Percentiles rank a stretch among this genome's conserved stretches.
These are phyloP conservation scores for Beta macrorhiza DNA, from an alignment of 179 eudicot species.

Conservation along the genomic window DNA sequence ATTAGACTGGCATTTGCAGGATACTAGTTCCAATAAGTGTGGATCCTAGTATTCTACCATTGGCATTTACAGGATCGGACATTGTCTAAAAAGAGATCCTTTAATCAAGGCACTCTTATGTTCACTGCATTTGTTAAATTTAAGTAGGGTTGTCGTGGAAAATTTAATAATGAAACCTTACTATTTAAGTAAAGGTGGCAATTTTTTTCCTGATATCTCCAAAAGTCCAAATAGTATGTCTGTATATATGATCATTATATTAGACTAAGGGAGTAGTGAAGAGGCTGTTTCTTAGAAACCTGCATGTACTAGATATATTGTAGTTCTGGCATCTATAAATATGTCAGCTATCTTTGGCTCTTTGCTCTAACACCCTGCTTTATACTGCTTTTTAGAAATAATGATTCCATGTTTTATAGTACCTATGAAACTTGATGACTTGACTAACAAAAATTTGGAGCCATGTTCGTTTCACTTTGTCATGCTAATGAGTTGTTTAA, in stretches of 20 bases:
- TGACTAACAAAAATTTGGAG: background rate
- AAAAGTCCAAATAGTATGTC: background rate
- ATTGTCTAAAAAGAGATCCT: background rate
- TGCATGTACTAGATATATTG: background rate
- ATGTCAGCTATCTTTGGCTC: conserved; percentile 1
- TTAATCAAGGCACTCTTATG: background rate
- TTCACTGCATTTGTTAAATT: background rate
- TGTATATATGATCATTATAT: background rate
- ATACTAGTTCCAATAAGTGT: conserved; percentile 3
- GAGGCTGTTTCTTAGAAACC: background rate
- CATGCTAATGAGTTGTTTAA: background rate
- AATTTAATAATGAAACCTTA: background rate
- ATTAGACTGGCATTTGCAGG: background rate
- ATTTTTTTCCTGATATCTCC: background rate
- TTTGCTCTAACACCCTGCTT: background rate
- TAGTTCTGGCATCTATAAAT: background rate
- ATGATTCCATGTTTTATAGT: background rate
- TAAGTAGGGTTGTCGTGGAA: background rate
- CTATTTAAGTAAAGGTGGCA: background rate
- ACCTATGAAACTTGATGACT: background rate
- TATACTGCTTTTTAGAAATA: background rate
- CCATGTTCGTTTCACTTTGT: conserved; percentile 1
- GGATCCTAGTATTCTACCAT: background rate
- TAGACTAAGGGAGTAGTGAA: background rate
- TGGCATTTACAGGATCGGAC: background rate